Evolutionary conservation across 768 basidiomycete genomes (phyloP).

Genomic region (Neoboletus brunneissimus): DNA sequence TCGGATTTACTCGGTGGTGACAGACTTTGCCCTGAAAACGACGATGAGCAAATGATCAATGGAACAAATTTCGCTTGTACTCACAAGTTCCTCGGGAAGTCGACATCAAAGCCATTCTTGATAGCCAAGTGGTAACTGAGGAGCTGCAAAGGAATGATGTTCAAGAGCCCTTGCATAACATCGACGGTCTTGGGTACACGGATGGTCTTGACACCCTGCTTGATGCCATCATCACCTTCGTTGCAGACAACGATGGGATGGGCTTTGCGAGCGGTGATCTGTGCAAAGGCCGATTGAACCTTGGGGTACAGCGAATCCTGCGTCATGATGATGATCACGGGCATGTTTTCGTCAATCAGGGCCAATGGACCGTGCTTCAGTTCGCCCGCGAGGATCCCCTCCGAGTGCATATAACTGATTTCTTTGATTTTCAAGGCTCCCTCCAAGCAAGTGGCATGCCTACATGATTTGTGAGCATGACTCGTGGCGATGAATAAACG

Average conservation of each 20-base stretch:
- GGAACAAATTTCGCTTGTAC: constrained; percentile 30
- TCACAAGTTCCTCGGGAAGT: constrained; percentile 95
- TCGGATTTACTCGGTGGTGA: constrained; percentile 60
- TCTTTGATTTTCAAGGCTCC: constrained; percentile 99
- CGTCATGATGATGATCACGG: constrained; percentile 99
- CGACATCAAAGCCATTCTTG: constrained; percentile 94
- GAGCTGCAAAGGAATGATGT: constrained; percentile 94
- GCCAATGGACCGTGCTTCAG: constrained; percentile 98
- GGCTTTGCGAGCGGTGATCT: constrained; percentile 97
- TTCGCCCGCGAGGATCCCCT: constrained; percentile 95
- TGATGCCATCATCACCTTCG: constrained; percentile 81
- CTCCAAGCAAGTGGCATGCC: constrained; percentile 95
- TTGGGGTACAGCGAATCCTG: constrained; percentile 98
- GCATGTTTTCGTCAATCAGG: constrained; percentile 97
- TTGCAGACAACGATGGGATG: constrained; percentile 95
- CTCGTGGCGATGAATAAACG: no score
- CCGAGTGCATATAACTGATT: constrained; percentile 71
- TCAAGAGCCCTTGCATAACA: constrained; percentile 91
- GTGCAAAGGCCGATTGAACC: constrained; percentile 92
- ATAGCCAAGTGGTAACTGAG: constrained; percentile 96
- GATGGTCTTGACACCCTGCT: constrained; percentile 76
- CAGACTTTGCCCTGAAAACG: constrained; percentile 63
- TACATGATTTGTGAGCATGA: constrained; percentile 22
- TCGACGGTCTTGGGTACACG: constrained; percentile 94
- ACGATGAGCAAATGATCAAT: constrained; percentile 9